A percentile compares a stretch with the other conserved stretches of the same genome.
Conservation (phyloP, 345 rosid genomes). For the Bruguiera gymnorhiza region DNA sequence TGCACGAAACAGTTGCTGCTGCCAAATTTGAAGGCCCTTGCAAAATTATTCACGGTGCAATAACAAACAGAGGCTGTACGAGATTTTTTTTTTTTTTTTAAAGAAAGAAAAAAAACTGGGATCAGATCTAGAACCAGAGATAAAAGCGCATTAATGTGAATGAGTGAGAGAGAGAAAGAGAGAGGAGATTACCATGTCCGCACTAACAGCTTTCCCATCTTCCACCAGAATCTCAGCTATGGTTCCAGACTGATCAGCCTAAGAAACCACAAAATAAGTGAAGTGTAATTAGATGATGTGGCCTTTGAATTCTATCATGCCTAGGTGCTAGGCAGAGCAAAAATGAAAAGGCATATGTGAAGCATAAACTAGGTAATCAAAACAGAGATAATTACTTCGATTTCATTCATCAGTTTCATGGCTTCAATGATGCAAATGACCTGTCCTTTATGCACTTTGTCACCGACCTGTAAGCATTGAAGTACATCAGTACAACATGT, state of each 20-base stretch:
- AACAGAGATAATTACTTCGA: conserved; percentile 54
- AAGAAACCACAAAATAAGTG: conserved; percentile 17
- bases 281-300: background rate
- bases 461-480: conserved; percentile 63
- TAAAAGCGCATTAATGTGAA: no score
- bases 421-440: conserved; percentile 93
- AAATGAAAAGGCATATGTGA: no score
- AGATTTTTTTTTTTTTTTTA: background rate
- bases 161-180: conserved; percentile 2
- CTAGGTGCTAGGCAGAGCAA: no score
- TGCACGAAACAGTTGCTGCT: conserved; percentile 7
- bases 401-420: conserved; percentile 97
- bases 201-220: conserved; percentile 79
- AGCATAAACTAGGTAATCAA: background rate
- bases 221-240: conserved; percentile 67
- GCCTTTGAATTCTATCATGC: no score
- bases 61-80: conserved; percentile 75
- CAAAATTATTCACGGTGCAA: conserved; percentile 47
- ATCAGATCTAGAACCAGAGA: background rate
- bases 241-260: conserved; percentile 98
- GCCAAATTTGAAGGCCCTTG: conserved; percentile 13
- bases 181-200: conserved; percentile 57
- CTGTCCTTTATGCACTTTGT: conserved; percentile 95
- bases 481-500: background rate
- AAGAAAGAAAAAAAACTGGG: background rate